Evolutionary conservation across 495 filamentous ascomycete genomes (phyloP), one percentile per base, ranked within the genome.

Genomic region (Penicillium canescens): DNA sequence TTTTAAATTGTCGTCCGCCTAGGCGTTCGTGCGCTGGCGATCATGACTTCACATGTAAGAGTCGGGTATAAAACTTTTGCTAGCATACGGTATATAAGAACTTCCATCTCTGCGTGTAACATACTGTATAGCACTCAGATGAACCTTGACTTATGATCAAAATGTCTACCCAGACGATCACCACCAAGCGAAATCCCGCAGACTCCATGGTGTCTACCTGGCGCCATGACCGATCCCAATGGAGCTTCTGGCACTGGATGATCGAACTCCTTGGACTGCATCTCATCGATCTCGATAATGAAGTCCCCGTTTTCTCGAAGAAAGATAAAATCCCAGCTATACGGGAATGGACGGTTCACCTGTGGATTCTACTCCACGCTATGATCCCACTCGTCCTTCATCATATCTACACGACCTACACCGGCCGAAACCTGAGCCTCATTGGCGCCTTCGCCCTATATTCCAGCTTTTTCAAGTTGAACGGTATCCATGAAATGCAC

Each of bases 151-250:
- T 14, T 6, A 28, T 18, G 28, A 11, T 43, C 7, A 53, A 50
- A 26, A 60, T 60, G 57, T 44, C 46, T 18, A 43, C 28, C 0
- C 36, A 55, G 13, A 55, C 36, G 5, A 41, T 33, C 5, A 48
- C 40, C 4, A 23, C 3, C 14, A 61, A 58, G 54, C 51, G 49
- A 14, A 59, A 65, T 26, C 53, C 62, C 10, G 51, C 44, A 14
- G 62, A 68, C 16, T 68, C 65, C 12, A 68, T 68, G 65, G 56
- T 52, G 26, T 66, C 65, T 9, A 68, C 62, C 24, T 68, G 65
- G 65, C 65, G 65, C 41, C 46, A 57, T 8, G 62, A 63, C 46
- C 50, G 50, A 53, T 52, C 56, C 9, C 55, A 65, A 23, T 68
- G 65, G 65, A 50, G 13, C 12, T 31, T 52, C 3, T 56, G 43